Percentiles rank a stretch among this genome's conserved stretches.
These are phyloP conservation scores for Candida andamanensis DNA, from an alignment of 805 yeast species.

Conservation along the genomic window DNA sequence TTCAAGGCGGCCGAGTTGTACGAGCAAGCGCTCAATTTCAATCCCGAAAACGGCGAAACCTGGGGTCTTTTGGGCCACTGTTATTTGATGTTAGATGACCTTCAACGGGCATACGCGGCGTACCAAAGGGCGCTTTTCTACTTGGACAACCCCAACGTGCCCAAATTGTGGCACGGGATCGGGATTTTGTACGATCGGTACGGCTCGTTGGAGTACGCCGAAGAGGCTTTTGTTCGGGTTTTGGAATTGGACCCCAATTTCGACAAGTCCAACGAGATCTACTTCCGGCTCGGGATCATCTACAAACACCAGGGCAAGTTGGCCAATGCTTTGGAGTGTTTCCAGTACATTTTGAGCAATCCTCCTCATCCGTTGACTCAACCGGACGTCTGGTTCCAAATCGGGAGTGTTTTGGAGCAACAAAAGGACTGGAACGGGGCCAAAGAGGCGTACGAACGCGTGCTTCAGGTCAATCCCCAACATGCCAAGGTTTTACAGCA, in stretches of 20 bases:
- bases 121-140: constrained; percentile 94
- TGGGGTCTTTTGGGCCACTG: constrained; percentile 98
- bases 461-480: constrained; percentile 80
- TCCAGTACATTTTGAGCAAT: constrained; percentile 80
- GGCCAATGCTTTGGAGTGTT: constrained; percentile 86
- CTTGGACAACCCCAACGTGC: constrained; percentile 88
- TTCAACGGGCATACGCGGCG: constrained; percentile 92
- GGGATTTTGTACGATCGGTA: constrained; percentile 95
- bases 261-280: constrained; percentile 93
- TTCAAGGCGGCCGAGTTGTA: constrained; percentile 92
- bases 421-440: constrained; percentile 90
- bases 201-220: constrained; percentile 95
- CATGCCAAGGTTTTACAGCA: constrained; percentile 96
- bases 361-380: constrained; percentile 96
- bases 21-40: constrained; percentile 75
- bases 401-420: constrained; percentile 92
- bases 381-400: constrained; percentile 98
- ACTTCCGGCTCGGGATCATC: constrained; percentile 92
- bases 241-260: constrained; percentile 93
- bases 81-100: constrained; percentile 91
- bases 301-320: constrained; percentile 92
- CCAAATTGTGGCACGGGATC: constrained; percentile 97
- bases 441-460: constrained; percentile 91
- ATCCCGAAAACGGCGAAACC: constrained; percentile 88
- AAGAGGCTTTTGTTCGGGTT: constrained; percentile 95